phyloP scores from a whole-genome alignment of 805 yeast genomes.

The Suhomyces emberorum region DNA sequence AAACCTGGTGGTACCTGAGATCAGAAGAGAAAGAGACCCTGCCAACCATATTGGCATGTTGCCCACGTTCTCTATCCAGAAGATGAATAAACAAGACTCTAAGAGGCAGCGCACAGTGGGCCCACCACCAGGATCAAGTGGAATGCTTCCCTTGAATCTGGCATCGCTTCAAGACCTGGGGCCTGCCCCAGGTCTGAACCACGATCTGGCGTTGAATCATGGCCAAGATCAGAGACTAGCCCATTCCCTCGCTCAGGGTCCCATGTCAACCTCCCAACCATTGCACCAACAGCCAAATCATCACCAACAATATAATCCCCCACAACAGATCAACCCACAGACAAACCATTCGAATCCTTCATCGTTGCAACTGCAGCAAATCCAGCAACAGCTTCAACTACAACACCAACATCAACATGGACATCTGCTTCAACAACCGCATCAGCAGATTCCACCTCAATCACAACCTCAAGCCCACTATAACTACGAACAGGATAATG shows the following conservation, averaged over 20 bases:
- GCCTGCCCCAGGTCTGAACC: too few relatives aligned
- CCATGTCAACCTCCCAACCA: too few relatives aligned
- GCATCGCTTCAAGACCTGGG: too few relatives aligned
- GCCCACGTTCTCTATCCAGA: constrained; percentile 4
- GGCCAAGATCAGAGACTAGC: background rate
- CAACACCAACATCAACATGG: too few relatives aligned
- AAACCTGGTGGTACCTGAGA: background rate
- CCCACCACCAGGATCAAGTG: background rate
- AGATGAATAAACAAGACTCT: background rate
- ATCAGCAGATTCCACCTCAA: background rate
- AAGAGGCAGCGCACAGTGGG: background rate
- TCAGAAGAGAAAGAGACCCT: background rate
- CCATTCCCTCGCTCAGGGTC: background rate
- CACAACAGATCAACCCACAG: background rate
- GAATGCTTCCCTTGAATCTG: too few relatives aligned
- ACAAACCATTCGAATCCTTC: too few relatives aligned
- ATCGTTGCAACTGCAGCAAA: too few relatives aligned
- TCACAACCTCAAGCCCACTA: background rate
- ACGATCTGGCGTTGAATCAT: too few relatives aligned
- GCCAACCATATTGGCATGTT: constrained; percentile 1
- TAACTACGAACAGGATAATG: background rate
- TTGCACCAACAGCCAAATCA: background rate
- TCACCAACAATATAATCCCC: background rate
- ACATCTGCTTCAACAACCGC: background rate
- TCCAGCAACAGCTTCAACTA: background rate